These are phyloP conservation scores for Acer campestre DNA, from an alignment of 345 rosid species.

Conservation along the genomic window DNA sequence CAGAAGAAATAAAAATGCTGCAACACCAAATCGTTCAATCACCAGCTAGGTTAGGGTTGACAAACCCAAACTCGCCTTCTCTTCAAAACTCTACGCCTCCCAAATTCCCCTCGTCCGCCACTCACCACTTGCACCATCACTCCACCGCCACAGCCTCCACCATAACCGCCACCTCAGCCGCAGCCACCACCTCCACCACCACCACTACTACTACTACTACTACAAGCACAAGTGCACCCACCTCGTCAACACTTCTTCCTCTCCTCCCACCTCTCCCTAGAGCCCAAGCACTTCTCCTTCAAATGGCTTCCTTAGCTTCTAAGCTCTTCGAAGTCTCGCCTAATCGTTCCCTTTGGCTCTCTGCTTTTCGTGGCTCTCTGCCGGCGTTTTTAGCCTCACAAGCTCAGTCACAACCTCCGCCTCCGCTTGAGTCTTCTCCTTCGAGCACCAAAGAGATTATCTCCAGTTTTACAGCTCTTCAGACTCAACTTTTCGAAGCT, in stretches of 20 bases:
- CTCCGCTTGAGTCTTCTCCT: conserved; percentile 58
- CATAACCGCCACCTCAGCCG: conserved; percentile 35
- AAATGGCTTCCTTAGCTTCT: conserved; percentile 71
- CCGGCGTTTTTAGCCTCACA: conserved; percentile 77
- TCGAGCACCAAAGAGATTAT: conserved; percentile 67
- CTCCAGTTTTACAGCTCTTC: conserved; percentile 67
- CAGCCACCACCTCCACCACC: background rate
- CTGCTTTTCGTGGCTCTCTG: conserved; percentile 73
- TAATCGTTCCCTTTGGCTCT: conserved; percentile 69
- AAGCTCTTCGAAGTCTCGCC: conserved; percentile 84
- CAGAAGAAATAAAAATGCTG: conserved; percentile 43
- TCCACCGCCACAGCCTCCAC: conserved; percentile 35
- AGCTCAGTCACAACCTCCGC: conserved; percentile 46
- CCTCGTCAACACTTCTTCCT: conserved; percentile 71
- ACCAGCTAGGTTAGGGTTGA: conserved; percentile 85
- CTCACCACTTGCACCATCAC: conserved; percentile 35
- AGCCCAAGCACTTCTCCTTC: conserved; percentile 84
- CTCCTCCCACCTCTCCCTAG: conserved; percentile 91
- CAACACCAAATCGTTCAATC: conserved; percentile 83
- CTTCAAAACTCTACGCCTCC: conserved; percentile 67
- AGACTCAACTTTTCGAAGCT: conserved; percentile 88
- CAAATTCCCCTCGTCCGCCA: conserved; percentile 46
- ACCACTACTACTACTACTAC: conserved; percentile 30
- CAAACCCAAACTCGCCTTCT: conserved; percentile 77
- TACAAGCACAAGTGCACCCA: background rate